Evolutionary conservation across 139 green algal genomes (phyloP).

Genomic region (Coelastrella sp.): DNA sequence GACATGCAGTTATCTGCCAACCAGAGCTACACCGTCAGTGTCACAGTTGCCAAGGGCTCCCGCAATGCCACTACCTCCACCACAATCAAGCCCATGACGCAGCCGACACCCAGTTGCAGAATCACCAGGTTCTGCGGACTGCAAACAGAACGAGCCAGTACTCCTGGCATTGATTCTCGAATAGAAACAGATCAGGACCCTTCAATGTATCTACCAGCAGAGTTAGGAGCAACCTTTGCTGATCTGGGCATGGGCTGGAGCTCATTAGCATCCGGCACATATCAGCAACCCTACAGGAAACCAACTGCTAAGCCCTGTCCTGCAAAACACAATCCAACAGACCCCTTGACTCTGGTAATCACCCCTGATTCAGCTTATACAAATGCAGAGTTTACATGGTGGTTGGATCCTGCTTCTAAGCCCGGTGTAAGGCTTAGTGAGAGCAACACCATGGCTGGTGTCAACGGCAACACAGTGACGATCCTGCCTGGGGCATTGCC

Average conservation of each 20-base stretch:
- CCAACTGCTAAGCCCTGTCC: conserved; percentile 4
- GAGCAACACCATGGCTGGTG: not conserved
- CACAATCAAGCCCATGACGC: conserved; percentile 11
- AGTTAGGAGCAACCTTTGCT: not conserved
- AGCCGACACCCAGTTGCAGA: not conserved
- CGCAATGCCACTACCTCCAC: not conserved
- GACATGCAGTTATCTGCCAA: conserved; percentile 2
- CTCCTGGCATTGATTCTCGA: no score
- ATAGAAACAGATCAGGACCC: no score
- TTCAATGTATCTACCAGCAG: no score
- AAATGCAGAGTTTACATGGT: not conserved
- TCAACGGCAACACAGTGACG: not conserved
- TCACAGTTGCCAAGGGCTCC: conserved; percentile 18
- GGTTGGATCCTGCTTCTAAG: not conserved
- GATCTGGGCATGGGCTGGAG: not conserved
- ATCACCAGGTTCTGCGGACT: conserved; percentile 19
- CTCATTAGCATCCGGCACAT: not conserved
- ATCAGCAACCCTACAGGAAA: not conserved
- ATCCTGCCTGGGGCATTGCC: conserved; percentile 25
- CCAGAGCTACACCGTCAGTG: not conserved
- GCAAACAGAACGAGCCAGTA: no score
- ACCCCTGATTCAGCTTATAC: not conserved
- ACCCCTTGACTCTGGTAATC: conserved; percentile 6
- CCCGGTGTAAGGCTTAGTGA: not conserved
- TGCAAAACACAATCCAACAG: conserved; percentile 14